Evolutionary conservation across 768 basidiomycete genomes (phyloP).

Genomic region (Sarcomyxa edulis): DNA sequence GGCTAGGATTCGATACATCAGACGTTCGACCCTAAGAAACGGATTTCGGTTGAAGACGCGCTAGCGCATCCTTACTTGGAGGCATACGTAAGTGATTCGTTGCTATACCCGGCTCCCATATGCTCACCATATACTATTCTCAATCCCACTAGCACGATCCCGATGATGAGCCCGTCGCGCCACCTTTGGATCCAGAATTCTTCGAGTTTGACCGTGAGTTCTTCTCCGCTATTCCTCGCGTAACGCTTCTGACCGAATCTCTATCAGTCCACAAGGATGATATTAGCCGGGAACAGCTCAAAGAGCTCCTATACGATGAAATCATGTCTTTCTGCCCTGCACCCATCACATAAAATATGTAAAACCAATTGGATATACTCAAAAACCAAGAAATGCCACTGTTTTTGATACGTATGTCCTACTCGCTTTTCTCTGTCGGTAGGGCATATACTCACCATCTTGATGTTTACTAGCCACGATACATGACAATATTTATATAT

Average conservation of each 20-base stretch:
- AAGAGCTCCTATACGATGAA: conserved; percentile 91
- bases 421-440: too few relatives aligned
- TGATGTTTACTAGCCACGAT: too few relatives aligned
- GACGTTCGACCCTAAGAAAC: conserved; percentile 98
- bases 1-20: conserved; percentile 19
- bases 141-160: conserved; percentile 92
- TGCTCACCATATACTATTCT: conserved; percentile 3
- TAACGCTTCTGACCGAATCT: conserved; percentile 7
- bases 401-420: too few relatives aligned
- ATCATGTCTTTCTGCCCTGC: conserved; percentile 84
- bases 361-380: too few relatives aligned
- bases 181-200: conserved; percentile 93
- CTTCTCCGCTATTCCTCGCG: not conserved
- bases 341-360: conserved; percentile 49
- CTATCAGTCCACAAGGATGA: conserved; percentile 86
- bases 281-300: conserved; percentile 92
- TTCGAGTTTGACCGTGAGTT: conserved; percentile 92
- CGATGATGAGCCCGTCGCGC: conserved; percentile 93
- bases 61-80: conserved; percentile 93
- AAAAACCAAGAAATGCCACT: too few relatives aligned
- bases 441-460: too few relatives aligned
- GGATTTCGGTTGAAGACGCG: conserved; percentile 91
- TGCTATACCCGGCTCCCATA: conserved; percentile 1
- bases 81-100: conserved; percentile 64
- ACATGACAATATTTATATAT: too few relatives aligned